phyloP scores from a whole-genome alignment of 1,284 basidiomycete genomes.

The Sphagnurus paluster region DNA sequence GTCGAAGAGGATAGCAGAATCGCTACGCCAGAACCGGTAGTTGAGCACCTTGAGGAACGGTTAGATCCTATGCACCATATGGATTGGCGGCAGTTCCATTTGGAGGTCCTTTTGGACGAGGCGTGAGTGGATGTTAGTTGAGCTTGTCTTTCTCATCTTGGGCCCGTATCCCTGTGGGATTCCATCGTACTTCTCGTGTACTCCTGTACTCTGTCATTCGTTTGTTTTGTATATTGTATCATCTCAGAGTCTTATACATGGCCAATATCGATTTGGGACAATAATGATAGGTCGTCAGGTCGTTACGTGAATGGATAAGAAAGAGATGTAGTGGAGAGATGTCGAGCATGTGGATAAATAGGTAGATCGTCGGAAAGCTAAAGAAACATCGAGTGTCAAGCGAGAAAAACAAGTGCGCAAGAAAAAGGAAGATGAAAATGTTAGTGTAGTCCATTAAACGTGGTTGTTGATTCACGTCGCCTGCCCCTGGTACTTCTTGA shows the following conservation, averaged over 20 bases:
- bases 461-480: conserved; percentile 21
- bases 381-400: background rate
- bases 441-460: conserved; percentile 1
- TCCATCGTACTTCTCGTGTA: no score
- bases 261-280: background rate
- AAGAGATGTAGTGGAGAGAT: background rate
- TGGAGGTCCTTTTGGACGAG: conserved; percentile 31
- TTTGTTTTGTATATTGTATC: no score
- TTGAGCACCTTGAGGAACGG: conserved; percentile 28
- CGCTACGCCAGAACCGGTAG: conserved; percentile 20
- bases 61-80: conserved; percentile 34
- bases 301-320: background rate
- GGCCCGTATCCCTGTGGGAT: no score
- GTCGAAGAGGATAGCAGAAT: conserved; percentile 26
- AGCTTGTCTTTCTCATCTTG: no score
- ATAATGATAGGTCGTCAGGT: conserved; percentile 14
- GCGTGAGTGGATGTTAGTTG: no score
- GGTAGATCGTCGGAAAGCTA: background rate
- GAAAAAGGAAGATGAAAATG: background rate
- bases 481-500: conserved; percentile 70
- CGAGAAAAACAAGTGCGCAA: background rate
- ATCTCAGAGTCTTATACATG: no score
- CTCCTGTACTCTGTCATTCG: no score
- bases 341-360: conserved; percentile 1
- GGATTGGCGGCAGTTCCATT: conserved; percentile 49